phyloP scores from a whole-genome alignment of 2,329 filamentous ascomycete species.

The Penicillium sp. region DNA sequence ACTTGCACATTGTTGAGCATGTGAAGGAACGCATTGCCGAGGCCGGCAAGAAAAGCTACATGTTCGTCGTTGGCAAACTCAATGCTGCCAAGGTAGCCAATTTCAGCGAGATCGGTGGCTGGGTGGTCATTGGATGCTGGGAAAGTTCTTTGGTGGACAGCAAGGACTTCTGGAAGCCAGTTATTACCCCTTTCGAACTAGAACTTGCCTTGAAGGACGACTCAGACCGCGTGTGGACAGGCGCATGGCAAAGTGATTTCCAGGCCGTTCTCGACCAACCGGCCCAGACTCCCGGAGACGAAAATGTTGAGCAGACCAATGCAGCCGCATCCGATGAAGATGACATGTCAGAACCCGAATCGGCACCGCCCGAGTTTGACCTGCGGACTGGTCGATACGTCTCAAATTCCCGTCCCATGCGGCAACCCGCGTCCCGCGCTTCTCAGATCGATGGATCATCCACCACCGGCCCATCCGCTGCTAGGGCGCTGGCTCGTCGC shows the following conservation, averaged over 20 bases:
- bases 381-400: slow-evolving; percentile 82
- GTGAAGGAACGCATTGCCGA: slow-evolving; percentile 71
- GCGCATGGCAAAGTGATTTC: slow-evolving; percentile 86
- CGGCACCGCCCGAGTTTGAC: slow-evolving; percentile 83
- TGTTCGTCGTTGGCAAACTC: slow-evolving; percentile 93
- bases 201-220: slow-evolving; percentile 75
- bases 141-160: slow-evolving; percentile 91
- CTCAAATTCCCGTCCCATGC: slow-evolving; percentile 64
- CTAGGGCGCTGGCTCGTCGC: slow-evolving; percentile 62
- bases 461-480: slow-evolving; percentile 29
- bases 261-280: slow-evolving; percentile 60
- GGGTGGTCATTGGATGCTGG: slow-evolving; percentile 98
- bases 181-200: slow-evolving; percentile 95
- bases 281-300: slow-evolving; percentile 19
- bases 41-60: slow-evolving; percentile 92
- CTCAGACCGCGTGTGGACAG: slow-evolving; percentile 77
- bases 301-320: slow-evolving; percentile 29
- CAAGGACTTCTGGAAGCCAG: slow-evolving; percentile 81
- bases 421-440: slow-evolving; percentile 35
- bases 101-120: slow-evolving; percentile 91
- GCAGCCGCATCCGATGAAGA: slow-evolving; percentile 44
- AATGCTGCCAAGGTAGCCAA: slow-evolving; percentile 96
- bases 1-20: slow-evolving; percentile 75
- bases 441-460: slow-evolving; percentile 27
- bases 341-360: slow-evolving; percentile 70